Evolutionary conservation across 495 filamentous ascomycete genomes (phyloP), one percentile per base, ranked within the genome.

Genomic region (Bacidia gigantensis): DNA sequence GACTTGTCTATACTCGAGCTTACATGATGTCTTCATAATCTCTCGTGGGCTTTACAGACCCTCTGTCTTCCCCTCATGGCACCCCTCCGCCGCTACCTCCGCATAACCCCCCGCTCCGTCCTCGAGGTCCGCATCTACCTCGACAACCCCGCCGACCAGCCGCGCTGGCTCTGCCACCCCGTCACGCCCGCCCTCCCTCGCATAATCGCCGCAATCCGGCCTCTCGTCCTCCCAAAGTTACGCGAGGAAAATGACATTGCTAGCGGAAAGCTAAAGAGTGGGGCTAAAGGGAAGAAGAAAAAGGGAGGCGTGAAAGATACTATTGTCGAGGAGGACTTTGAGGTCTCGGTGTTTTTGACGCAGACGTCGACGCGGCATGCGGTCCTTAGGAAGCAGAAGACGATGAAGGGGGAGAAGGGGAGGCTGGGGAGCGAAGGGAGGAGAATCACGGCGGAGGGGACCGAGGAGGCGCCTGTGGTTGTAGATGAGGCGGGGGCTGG

Each of bases 51-150:
- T 35, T 35, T 5, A 14, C 29, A 5, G 7, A 39, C 9, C 43
- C 23, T 38, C 7, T 24, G 3, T 7, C 26, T 17, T 17, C 11
- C 29, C 29, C 29, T 35, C 29, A 35, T 35, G 7, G 29, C 84
- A 23, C 84, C 84, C 11, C 78, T 86, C 46, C 78, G 84, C 48
- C 76, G 84, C 58, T 88, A 88, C 60, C 76, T 88, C 50, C 75
- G 84, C 45, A 86, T 88, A 52, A 81, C 81, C 53, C 84, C 88
- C 62, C 84, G 85, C 66, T 93, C 92, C 17, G 88, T 95, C 51
- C 76, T 98, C 44, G 92, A 98, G 74, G 85, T 83, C 46, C 87
- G 90, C 39, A 90, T 98, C 59, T 98, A 95, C 67, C 79, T 95
- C 42, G 92, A 96, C 52, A 87, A 86, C 52, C 92, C 92, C 2